Base-by-base conservation (phyloP, 331 rosid species). In the Spiraea crenata region DNA sequence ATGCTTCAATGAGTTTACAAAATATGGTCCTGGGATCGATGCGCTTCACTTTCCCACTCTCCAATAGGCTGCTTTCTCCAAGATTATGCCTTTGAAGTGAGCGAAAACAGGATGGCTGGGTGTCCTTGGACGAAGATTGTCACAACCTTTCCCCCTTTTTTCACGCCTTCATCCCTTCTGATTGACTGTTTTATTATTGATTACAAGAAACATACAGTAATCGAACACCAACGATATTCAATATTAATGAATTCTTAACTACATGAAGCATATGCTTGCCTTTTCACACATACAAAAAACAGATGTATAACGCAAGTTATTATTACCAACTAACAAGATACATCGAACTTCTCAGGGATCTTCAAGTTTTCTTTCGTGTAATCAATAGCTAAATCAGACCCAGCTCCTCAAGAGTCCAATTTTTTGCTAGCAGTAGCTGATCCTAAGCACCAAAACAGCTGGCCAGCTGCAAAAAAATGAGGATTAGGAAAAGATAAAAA, bases 351-450 rank as follows among this genome's bases (percentile, higher is more conserved):
- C 58, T 89, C 96, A 1, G 82, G 48, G 77, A 3, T 89, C 86
- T 70, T 87, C 91, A 56, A 60, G 49, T 85, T 85, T 60, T 76
- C 80, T 74, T 89, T 89, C n/a, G 93, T 87, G 62, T 89, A 89
- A 70, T 89, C 96, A 56, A 87, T 89, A 38, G 71, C n/a, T n/a
- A n/a, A n/a, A n/a, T n/a, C n/a, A n/a, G n/a, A n/a, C n/a, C n/a
- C n/a, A n/a, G 34, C 74, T 81, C 71, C 77, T 87, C 68, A 90
- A 46, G 85, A 51, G 7, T 82, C 96, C 48, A 82, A 70, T 67
- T 90, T 90, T 42, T 38, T 84, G 77, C 93, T 90, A 7, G 96
- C 79, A 7, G 96, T 90, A 14, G 96, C 91, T 57, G 86, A 93
- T 65, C 87, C 63, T 81, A 82, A 37, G 93, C 92, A 0, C 85